Percentiles rank a stretch among this genome's conserved stretches.
Evolutionary conservation across 768 basidiomycete genomes (phyloP).

Genomic region (Kwoniella sp.): DNA sequence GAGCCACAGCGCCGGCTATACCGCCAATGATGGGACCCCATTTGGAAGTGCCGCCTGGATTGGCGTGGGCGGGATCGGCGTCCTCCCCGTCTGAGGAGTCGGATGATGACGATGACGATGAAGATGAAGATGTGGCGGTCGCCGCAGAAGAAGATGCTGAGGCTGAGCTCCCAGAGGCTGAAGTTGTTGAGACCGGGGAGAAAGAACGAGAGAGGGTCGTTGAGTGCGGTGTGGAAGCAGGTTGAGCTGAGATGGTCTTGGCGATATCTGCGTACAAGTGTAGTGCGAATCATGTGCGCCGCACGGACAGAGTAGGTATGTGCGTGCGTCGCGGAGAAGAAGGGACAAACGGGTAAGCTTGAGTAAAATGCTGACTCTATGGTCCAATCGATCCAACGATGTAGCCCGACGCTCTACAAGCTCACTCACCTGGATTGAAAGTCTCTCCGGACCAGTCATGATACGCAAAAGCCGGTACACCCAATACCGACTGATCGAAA

Average conservation of each 20-base stretch:
- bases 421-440: conserved; percentile 12
- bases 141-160: conserved; percentile 9
- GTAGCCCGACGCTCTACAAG: too few species aligned
- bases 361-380: too few species aligned
- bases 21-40: conserved; percentile 39
- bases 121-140: background rate
- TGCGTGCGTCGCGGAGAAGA: too few species aligned
- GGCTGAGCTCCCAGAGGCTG: conserved; percentile 11
- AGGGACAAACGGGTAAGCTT: too few species aligned
- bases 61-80: background rate
- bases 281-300: too few species aligned
- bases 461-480: conserved; percentile 28
- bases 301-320: too few species aligned
- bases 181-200: conserved; percentile 15
- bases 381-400: too few species aligned
- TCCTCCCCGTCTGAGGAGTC: background rate
- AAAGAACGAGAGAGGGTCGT: conserved; percentile 46
- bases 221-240: conserved; percentile 17
- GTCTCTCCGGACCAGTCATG: conserved; percentile 21
- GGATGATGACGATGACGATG: conserved; percentile 1
- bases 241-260: conserved; percentile 8
- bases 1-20: conserved; percentile 27
- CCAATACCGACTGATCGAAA: conserved; percentile 18
- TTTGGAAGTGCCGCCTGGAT: background rate
- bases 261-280: conserved; percentile 4